Base-by-base conservation (phyloP, 2,329 filamentous ascomycete genomes). In the Calonectria hongkongensis region DNA sequence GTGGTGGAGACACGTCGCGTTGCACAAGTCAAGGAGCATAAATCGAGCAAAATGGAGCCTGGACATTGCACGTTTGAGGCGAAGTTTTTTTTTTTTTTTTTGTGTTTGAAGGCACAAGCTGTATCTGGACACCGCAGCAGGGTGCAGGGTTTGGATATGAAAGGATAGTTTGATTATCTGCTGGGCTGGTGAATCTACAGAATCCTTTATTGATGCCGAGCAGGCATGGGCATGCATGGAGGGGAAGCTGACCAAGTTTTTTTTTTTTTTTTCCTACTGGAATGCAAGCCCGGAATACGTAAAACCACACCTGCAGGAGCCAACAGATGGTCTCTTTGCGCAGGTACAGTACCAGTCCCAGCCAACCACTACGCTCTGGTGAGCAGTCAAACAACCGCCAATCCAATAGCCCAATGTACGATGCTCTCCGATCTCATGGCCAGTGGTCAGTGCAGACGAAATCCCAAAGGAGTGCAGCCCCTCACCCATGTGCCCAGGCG, bases 271-370 rank as follows among this genome's bases (percentile, higher is more conserved):
- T 33, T 39, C n/a, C n/a, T 33, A 39, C 21, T 33, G 51, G 51
- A 33, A 56, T 36, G 30, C 18, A 54, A 54, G 36, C 30, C 36
- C 51, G 18, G 51, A 56, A 30, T 36, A 36, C 51, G 30, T 30
- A 56, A 56, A 56, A 56, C 51, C 51, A 56, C 51, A 6, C 45
- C 43, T 68, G 54, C 66, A 58, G 66, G 54, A 48, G 30, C 51
- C 39, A 58, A 50, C 43, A 68, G 60, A 43, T 56, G 51, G 51
- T 39, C 54, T 62, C 58, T 51, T 63, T 56, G 56, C 54, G 66
- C 66, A 68, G 66, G 66, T 68, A 68, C 66, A 39, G 66, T 62
- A 58, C 36, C 58, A 45, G 27, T 48, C 56, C 58, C 67, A 56
- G 39, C 39, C 65, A 27, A 30, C 65, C 43, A 47, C 28, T 27